A percentile compares a stretch with the other conserved stretches of the same genome.
phyloP scores from a whole-genome alignment of 2,329 filamentous ascomycete species.

The Phialophora tarda region DNA sequence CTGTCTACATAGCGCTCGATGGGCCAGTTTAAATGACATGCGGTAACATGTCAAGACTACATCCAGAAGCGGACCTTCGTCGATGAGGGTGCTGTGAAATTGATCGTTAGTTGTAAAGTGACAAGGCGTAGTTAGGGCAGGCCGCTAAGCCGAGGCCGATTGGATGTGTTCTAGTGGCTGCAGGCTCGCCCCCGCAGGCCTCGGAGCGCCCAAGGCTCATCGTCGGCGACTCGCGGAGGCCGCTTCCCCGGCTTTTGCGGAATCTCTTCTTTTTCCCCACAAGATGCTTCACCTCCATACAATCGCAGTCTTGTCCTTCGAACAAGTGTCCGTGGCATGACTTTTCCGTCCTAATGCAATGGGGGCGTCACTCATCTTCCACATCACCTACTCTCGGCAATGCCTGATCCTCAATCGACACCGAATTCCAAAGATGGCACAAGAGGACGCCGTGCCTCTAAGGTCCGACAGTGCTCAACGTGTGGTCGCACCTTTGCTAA shows the following conservation, averaged over 20 bases:
- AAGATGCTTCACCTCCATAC: not conserved
- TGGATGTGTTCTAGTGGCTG: not conserved
- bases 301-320: not conserved
- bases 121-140: not conserved
- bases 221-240: not conserved
- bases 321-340: not conserved
- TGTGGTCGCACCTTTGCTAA: constrained; percentile 42
- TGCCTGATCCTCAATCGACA: constrained; percentile 16
- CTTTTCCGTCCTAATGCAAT: constrained; percentile 4
- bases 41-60: not conserved
- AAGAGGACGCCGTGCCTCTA: constrained; percentile 26
- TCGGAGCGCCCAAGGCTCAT: not conserved
- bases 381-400: not conserved
- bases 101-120: not conserved
- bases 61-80: not conserved
- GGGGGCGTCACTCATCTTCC: not conserved
- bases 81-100: not conserved
- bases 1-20: not conserved
- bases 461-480: constrained; percentile 31
- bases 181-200: not conserved
- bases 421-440: constrained; percentile 18
- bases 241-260: not conserved
- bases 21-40: not conserved
- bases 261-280: not conserved
- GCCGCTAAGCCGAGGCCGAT: not conserved